A percentile compares a stretch with the other conserved stretches of the same genome.
These are phyloP conservation scores for Chaetoceros tenuissimus DNA, from an alignment of 108 stramenopile species.

Conservation along the genomic window DNA sequence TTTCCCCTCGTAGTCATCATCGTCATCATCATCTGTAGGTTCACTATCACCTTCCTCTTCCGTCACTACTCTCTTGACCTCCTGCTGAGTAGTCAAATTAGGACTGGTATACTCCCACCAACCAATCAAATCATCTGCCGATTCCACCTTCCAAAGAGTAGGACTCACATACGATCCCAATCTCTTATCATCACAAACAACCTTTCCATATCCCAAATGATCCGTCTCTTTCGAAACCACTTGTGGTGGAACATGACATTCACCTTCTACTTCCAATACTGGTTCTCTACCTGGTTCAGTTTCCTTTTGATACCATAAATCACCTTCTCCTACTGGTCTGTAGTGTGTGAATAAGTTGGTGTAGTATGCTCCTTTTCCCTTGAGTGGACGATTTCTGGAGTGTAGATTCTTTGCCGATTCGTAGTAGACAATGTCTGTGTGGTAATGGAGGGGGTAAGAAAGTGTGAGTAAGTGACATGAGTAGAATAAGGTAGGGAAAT, in stretches of 20 bases:
- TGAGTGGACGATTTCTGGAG: conserved; percentile 66
- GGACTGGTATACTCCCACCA: conserved; percentile 54
- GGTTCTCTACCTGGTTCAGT: conserved; percentile 57
- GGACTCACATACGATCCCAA: conserved; percentile 50
- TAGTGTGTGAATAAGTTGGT: conserved; percentile 90
- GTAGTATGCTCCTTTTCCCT: conserved; percentile 32
- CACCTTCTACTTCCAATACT: conserved; percentile 37
- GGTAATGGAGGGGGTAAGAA: not conserved
- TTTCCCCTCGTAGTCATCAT: too few species aligned
- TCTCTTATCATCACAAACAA: conserved; percentile 56
- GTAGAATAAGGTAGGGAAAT: not conserved
- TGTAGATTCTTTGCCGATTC: conserved; percentile 85
- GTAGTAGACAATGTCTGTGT: conserved; percentile 68
- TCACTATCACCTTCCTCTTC: not conserved
- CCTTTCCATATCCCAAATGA: conserved; percentile 35
- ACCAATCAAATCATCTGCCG: conserved; percentile 47
- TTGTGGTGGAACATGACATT: conserved; percentile 21
- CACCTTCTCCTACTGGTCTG: conserved; percentile 52
- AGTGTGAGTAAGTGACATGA: not conserved
- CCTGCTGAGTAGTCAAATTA: not conserved
- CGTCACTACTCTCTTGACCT: not conserved
- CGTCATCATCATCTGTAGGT: not conserved
- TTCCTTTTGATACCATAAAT: conserved; percentile 39
- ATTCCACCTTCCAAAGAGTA: conserved; percentile 33
- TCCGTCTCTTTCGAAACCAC: conserved; percentile 37